Conservation (phyloP, 2,329 filamentous ascomycete genomes). For the Sphaerostilbella broomeana region DNA sequence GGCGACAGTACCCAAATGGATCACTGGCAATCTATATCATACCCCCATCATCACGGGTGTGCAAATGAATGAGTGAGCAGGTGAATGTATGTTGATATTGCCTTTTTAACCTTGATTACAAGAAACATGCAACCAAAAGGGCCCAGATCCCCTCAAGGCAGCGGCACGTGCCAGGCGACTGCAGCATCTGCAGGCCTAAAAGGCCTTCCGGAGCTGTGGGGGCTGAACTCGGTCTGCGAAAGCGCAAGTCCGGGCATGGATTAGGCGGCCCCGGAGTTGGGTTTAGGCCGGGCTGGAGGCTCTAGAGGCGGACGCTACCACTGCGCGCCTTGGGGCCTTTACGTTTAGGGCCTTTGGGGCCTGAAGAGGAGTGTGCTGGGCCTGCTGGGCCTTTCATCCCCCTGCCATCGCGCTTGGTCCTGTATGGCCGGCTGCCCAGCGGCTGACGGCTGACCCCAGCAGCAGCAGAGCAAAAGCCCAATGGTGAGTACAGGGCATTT, state of each 20-base stretch:
- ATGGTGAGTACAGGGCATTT: too few relatives aligned
- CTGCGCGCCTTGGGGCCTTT: too few relatives aligned
- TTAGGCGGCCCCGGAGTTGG: constrained; percentile 10
- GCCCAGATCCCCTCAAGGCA: background rate
- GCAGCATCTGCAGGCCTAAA: constrained; percentile 3
- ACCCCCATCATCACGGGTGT: too few relatives aligned
- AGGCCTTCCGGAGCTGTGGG: constrained; percentile 6
- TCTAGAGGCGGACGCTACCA: constrained; percentile 11
- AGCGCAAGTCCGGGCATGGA: constrained; percentile 10
- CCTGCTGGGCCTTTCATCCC: too few relatives aligned
- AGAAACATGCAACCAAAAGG: background rate
- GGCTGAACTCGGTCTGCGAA: constrained; percentile 12
- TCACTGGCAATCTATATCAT: too few relatives aligned
- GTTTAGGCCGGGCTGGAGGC: background rate
- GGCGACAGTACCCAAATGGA: too few relatives aligned
- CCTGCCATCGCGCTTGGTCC: too few relatives aligned
- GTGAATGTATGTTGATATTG: too few relatives aligned
- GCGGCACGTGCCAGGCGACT: constrained; percentile 8
- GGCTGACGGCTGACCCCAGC: too few relatives aligned
- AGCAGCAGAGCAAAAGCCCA: too few relatives aligned
- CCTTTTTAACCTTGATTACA: background rate
- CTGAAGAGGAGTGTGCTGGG: constrained; percentile 1
- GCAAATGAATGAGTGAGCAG: too few relatives aligned
- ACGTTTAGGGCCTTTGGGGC: background rate
- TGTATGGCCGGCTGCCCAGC: too few relatives aligned